Percentiles rank a stretch among this genome's conserved stretches.
Conservation (phyloP, 1,139 yeast species). For the Geotrichum citri-aurantii region DNA sequence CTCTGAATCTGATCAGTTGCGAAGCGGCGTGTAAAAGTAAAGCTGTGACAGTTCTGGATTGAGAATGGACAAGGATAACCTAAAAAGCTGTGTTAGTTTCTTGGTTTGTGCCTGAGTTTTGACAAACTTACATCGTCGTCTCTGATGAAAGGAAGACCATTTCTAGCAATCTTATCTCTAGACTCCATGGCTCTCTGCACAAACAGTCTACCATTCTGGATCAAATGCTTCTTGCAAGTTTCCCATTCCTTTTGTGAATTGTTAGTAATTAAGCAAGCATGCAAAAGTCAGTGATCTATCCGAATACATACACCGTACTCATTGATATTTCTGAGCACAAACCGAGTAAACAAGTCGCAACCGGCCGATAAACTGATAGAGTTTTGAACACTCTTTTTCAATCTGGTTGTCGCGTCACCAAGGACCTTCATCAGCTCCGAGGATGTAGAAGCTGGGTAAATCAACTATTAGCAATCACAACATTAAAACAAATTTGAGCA, state of each 20-base stretch:
- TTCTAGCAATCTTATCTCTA: slow-evolving; percentile 78
- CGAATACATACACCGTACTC: slow-evolving; percentile 47
- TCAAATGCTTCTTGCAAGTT: slow-evolving; percentile 80
- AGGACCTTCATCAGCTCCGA: slow-evolving; percentile 83
- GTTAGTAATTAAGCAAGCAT: slow-evolving; percentile 11
- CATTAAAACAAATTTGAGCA: neutral
- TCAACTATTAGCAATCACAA: neutral
- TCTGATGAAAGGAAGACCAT: slow-evolving; percentile 81
- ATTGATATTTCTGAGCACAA: slow-evolving; percentile 83
- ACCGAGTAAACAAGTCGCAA: slow-evolving; percentile 92
- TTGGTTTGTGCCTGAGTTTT: neutral
- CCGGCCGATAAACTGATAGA: slow-evolving; percentile 95
- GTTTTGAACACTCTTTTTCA: slow-evolving; percentile 77
- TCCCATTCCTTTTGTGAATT: slow-evolving; percentile 66
- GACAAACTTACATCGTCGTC: slow-evolving; percentile 65
- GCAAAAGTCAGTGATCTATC: neutral
- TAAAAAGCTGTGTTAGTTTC: neutral
- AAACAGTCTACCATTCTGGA: slow-evolving; percentile 88
- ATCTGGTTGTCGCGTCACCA: slow-evolving; percentile 64
- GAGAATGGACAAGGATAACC: slow-evolving; percentile 77
- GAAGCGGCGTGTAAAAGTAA: slow-evolving; percentile 69
- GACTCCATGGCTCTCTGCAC: slow-evolving; percentile 89
- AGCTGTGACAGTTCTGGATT: slow-evolving; percentile 82
- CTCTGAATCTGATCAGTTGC: slow-evolving; percentile 75
- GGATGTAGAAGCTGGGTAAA: slow-evolving; percentile 59